These are phyloP conservation scores for Rhexocercosporidium sp. DNA, from an alignment of 2,329 filamentous ascomycete genomes.

Conservation along the genomic window DNA sequence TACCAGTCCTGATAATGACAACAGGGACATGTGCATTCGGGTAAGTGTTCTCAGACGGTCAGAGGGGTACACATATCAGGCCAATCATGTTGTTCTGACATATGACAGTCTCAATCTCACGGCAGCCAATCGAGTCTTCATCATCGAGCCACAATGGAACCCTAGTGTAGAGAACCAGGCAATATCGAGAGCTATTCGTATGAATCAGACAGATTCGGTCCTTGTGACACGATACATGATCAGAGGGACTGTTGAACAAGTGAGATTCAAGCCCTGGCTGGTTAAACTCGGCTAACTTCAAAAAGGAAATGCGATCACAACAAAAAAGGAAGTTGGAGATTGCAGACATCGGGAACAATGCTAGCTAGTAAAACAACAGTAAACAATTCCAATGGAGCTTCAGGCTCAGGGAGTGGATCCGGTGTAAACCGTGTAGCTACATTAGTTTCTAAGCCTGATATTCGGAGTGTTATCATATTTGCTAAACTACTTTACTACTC, in stretches of 20 bases:
- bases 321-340: slow-evolving; percentile 28
- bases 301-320: slow-evolving; percentile 25
- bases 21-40: slow-evolving; percentile 30
- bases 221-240: slow-evolving; percentile 39
- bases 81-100: no score
- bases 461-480: no score
- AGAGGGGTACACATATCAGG: no score
- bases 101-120: slow-evolving; percentile 35
- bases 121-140: slow-evolving; percentile 36
- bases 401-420: background rate
- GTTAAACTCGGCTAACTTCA: background rate
- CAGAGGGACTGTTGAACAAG: slow-evolving; percentile 35
- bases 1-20: slow-evolving; percentile 52
- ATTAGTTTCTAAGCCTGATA: no score
- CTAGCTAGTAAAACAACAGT: background rate
- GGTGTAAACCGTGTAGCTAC: background rate
- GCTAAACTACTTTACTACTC: no score
- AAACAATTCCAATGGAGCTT: background rate
- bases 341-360: slow-evolving; percentile 23
- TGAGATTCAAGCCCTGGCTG: background rate
- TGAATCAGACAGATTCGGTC: slow-evolving; percentile 36
- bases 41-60: slow-evolving; percentile 19
- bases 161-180: slow-evolving; percentile 40
- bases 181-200: slow-evolving; percentile 32
- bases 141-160: slow-evolving; percentile 43